phyloP scores from a whole-genome alignment of 179 eudicot species.

The Dionaea muscipula region DNA sequence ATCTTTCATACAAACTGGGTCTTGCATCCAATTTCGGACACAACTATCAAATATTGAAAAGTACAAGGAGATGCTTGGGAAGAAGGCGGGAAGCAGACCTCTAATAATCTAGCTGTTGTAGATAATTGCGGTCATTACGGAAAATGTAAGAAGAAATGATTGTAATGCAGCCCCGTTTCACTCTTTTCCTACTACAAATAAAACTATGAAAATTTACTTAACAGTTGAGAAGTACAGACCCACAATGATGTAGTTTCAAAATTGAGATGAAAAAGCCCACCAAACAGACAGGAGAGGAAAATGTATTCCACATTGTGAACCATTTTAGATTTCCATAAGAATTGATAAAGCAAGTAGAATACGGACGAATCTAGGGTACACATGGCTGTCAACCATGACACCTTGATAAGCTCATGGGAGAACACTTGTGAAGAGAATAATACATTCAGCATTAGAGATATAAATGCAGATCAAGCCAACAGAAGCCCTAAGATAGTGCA shows the following conservation, averaged over 20 bases:
- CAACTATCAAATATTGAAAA: background rate
- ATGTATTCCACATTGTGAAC: background rate
- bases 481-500: background rate
- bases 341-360: background rate
- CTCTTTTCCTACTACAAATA: too few relatives aligned
- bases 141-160: too few relatives aligned
- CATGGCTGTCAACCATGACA: too few relatives aligned
- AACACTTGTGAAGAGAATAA: too few relatives aligned
- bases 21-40: background rate
- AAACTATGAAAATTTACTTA: too few relatives aligned
- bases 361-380: background rate
- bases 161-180: too few relatives aligned
- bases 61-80: background rate
- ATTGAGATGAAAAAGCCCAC: background rate
- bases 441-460: too few relatives aligned
- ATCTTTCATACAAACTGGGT: too few relatives aligned
- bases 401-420: background rate
- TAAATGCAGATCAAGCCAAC: background rate
- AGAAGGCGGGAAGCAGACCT: background rate
- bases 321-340: background rate
- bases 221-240: too few relatives aligned
- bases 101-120: background rate
- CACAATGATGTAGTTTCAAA: background rate
- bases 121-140: too few relatives aligned
- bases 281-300: background rate